Conservation (phyloP, 2,329 filamentous ascomycete genomes). For the Claviceps lovelessii region DNA sequence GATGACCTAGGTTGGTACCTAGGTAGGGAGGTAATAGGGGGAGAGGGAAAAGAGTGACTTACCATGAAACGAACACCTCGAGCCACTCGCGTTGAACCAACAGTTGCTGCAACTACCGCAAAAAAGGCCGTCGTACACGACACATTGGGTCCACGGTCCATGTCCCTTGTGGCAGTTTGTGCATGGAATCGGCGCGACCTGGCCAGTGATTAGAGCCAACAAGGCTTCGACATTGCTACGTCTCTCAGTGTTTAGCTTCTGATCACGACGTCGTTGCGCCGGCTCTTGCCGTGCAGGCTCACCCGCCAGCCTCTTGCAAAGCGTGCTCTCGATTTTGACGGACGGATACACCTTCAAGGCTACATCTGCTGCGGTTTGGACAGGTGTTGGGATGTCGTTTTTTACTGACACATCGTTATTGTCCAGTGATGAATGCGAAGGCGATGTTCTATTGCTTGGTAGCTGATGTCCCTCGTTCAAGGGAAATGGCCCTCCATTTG, state of each 20-base stretch:
- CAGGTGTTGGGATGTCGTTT: neutral
- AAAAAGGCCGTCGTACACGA: conserved; percentile 47
- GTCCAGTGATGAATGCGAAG: neutral
- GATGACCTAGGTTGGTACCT: neutral
- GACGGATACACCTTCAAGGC: conserved; percentile 29
- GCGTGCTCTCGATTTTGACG: conserved; percentile 36
- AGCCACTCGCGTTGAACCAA: conserved; percentile 48
- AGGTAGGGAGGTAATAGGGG: no score
- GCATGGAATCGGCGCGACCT: conserved; percentile 33
- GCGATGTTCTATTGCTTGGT: neutral
- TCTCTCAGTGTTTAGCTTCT: conserved; percentile 39
- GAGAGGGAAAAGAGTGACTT: conserved; percentile 11
- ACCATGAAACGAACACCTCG: conserved; percentile 47
- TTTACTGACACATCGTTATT: conserved; percentile 2
- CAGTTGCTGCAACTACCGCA: conserved; percentile 49
- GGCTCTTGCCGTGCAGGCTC: conserved; percentile 35
- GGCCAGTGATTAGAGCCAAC: conserved; percentile 42
- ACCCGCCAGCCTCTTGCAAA: conserved; percentile 38
- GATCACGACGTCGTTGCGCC: conserved; percentile 38
- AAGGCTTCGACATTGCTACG: conserved; percentile 47
- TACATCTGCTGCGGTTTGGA: conserved; percentile 30
- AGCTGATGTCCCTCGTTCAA: neutral
- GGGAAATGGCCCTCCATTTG: neutral
- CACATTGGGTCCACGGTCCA: conserved; percentile 43
- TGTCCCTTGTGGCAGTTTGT: conserved; percentile 48